These are phyloP conservation scores for Scenedesmus sp. DNA, from an alignment of 163 green algal genomes.

Conservation along the genomic window DNA sequence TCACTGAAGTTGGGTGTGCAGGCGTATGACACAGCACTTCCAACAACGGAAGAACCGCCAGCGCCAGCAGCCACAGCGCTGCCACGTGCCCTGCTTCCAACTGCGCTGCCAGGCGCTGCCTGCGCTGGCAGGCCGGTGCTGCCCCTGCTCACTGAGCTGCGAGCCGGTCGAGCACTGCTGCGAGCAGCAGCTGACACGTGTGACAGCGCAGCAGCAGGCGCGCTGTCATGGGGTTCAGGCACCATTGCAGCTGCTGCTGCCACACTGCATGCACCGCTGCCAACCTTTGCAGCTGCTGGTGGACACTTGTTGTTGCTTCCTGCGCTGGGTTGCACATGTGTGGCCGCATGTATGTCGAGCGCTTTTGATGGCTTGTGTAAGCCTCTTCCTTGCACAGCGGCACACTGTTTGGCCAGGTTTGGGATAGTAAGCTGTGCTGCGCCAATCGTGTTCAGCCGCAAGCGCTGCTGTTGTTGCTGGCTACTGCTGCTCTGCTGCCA, in stretches of 20 bases:
- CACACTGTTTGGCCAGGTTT: neutral
- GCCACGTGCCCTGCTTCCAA: neutral
- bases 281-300: conserved; percentile 8
- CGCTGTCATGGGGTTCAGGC: neutral
- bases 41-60: neutral
- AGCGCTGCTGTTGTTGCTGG: neutral
- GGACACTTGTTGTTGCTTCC: neutral
- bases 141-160: neutral
- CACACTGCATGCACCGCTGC: neutral
- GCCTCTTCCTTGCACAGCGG: neutral
- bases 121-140: neutral
- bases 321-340: neutral
- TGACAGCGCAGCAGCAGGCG: neutral
- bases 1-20: conserved; percentile 29
- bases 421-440: conserved; percentile 15
- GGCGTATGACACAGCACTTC: conserved; percentile 1
- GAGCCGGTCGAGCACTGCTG: neutral
- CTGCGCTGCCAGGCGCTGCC: neutral
- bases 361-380: neutral
- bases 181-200: neutral
- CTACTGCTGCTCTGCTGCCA: conserved; percentile 34
- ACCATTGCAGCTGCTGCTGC: neutral
- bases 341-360: neutral
- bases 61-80: neutral
- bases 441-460: conserved; percentile 11